phyloP scores from a whole-genome alignment of 345 rosid species.

The Lumnitzera racemosa region DNA sequence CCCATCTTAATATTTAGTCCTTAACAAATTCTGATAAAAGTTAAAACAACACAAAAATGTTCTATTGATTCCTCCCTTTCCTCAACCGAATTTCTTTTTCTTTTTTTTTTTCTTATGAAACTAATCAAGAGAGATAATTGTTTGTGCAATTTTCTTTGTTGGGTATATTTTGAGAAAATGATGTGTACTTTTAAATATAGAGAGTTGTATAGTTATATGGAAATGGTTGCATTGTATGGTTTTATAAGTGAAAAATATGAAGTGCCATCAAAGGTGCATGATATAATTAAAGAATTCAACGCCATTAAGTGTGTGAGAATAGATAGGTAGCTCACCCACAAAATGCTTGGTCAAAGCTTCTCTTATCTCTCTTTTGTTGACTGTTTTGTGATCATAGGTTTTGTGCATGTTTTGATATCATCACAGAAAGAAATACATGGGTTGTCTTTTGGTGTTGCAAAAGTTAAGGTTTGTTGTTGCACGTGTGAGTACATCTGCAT shows the following conservation, averaged over 20 bases:
- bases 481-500: slow-evolving; percentile 6
- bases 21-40: slow-evolving; percentile 6
- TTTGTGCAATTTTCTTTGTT: slow-evolving; percentile 5
- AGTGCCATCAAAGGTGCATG: slow-evolving; percentile 68
- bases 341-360: slow-evolving; percentile 52
- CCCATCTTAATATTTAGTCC: slow-evolving; percentile 41
- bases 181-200: slow-evolving; percentile 3
- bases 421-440: background rate
- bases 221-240: slow-evolving; percentile 5
- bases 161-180: background rate
- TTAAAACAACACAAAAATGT: background rate
- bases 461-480: slow-evolving; percentile 6
- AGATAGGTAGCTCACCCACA: slow-evolving; percentile 93
- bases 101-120: background rate
- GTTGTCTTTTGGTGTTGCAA: background rate
- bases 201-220: slow-evolving; percentile 16
- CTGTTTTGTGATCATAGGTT: background rate
- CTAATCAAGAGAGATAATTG: slow-evolving; percentile 2
- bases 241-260: background rate
- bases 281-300: slow-evolving; percentile 90
- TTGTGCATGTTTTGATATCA: slow-evolving; percentile 11
- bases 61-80: background rate
- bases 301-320: slow-evolving; percentile 76
- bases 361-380: slow-evolving; percentile 13
- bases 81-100: background rate